Base-by-base conservation (phyloP, 2,329 filamentous ascomycete genomes). In the Zymoseptoria passerinii region DNA sequence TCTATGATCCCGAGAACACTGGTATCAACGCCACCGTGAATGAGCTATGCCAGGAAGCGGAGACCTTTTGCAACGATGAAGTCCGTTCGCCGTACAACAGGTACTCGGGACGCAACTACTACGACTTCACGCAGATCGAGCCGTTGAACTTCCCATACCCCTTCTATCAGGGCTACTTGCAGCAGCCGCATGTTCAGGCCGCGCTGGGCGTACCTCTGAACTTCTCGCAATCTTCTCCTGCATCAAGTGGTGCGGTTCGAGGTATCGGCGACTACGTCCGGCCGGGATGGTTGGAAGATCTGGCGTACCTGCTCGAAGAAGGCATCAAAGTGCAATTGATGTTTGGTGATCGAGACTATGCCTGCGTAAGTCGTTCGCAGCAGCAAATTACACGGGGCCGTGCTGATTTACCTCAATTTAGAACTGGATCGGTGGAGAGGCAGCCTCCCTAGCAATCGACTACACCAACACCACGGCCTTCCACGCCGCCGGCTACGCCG, bases 161-260 rank as follows among this genome's bases (percentile, higher is more conserved):
- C n/a, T 63, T 63, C 28, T 59, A 54, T 20, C 28, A 49, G 10
- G 80, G 79, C 2, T 86, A 77, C 67, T 73, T 86, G 29, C 81
- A 79, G 63, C 77, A 81, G 61, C 73, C 77, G 6, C 77, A 79
- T 62, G 80, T 85, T 0, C 82, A 85, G 63, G 66, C 68, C 1
- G 80, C 79, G 0, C 74, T 86, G 0, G 84, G 83, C 1, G 78
- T 82, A 29, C 1, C 80, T 78, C 0, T 85, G 20, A 86, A 86
- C 68, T 86, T 77, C 73, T 81, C 81, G 2, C 68, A 71, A 23
- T 71, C 68, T 4, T 71, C 70, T 48, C 61, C 60, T 0, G 66
- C 76, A 10, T 80, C 83, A 1, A 71, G 72, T 8, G 55, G 63
- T 3, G 78, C 76, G 0, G 78, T 76, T 6, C 9, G 23, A 29